phyloP scores from a whole-genome alignment of 305 asterid species.

The Fraxinus sp. region DNA sequence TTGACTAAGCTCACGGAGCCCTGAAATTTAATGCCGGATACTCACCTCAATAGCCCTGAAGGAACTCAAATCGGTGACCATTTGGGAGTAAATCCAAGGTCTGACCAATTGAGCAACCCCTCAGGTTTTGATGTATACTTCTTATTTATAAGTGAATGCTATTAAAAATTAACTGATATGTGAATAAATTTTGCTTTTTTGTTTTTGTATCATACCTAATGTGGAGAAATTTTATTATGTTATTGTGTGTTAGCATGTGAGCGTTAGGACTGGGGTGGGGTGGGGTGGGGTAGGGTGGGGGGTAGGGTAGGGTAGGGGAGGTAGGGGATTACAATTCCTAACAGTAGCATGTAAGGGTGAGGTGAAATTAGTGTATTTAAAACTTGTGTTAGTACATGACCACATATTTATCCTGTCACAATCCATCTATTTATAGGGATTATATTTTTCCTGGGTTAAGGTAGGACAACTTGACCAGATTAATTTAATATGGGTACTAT shows the following conservation, averaged over 20 bases:
- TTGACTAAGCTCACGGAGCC: no score
- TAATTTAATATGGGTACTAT: neutral
- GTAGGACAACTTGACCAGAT: neutral
- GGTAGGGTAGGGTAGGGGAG: no score
- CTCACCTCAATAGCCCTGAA: no score
- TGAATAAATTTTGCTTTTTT: neutral
- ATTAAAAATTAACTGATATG: neutral
- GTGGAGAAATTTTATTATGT: neutral
- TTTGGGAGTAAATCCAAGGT: no score
- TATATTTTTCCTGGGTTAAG: neutral
- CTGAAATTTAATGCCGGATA: no score
- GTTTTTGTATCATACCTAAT: neutral
- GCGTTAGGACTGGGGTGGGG: neutral
- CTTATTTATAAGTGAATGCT: neutral
- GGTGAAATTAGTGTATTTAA: neutral
- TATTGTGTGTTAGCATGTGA: neutral
- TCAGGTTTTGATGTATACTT: neutral
- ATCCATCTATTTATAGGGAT: neutral
- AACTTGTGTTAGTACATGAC: neutral
- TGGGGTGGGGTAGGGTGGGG: neutral
- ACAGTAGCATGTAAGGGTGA: neutral
- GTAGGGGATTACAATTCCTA: neutral
- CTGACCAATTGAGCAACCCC: no score
- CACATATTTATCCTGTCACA: neutral
- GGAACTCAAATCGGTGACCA: no score